These are phyloP conservation scores for Plicaturopsis crispa DNA, from an alignment of 768 basidiomycete genomes.

Conservation along the genomic window DNA sequence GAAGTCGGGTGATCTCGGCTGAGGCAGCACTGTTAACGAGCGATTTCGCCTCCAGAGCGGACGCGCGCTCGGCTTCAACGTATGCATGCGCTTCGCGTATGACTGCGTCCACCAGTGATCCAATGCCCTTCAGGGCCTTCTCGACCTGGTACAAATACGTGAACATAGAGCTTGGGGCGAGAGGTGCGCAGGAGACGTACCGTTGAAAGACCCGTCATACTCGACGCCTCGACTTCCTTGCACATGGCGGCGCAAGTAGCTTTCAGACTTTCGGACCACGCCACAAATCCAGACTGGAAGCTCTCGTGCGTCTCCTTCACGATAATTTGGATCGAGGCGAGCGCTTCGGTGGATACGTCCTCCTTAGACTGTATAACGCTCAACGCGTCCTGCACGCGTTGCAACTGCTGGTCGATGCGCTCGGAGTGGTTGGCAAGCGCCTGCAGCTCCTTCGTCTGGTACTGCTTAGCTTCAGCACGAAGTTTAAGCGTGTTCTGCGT, in stretches of 20 bases:
- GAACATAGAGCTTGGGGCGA: background rate
- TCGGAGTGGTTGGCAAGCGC: constrained; percentile 41
- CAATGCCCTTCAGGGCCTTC: constrained; percentile 49
- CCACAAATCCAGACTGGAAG: constrained; percentile 41
- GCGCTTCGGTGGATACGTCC: constrained; percentile 41
- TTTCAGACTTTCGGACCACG: constrained; percentile 51
- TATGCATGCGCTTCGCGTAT: constrained; percentile 51
- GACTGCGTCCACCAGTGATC: constrained; percentile 51
- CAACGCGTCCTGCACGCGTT: constrained; percentile 44
- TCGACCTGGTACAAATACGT: constrained; percentile 34
- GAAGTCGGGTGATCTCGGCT: constrained; percentile 52
- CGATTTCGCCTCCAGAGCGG: constrained; percentile 39
- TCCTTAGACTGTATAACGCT: constrained; percentile 50
- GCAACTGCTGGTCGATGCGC: constrained; percentile 50
- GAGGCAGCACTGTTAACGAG: constrained; percentile 38
- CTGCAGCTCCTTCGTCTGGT: constrained; percentile 50
- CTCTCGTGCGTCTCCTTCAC: constrained; percentile 46
- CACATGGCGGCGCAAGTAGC: constrained; percentile 40
- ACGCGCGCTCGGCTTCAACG: constrained; percentile 45
- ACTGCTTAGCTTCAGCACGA: constrained; percentile 46
- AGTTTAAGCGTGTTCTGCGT: constrained; percentile 47
- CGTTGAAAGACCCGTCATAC: constrained; percentile 35
- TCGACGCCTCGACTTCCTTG: constrained; percentile 34
- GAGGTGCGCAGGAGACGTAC: constrained; percentile 14
- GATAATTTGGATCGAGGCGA: constrained; percentile 36